Conservation (phyloP, 73 alveolate species). For the Breviolum minutum region DNA sequence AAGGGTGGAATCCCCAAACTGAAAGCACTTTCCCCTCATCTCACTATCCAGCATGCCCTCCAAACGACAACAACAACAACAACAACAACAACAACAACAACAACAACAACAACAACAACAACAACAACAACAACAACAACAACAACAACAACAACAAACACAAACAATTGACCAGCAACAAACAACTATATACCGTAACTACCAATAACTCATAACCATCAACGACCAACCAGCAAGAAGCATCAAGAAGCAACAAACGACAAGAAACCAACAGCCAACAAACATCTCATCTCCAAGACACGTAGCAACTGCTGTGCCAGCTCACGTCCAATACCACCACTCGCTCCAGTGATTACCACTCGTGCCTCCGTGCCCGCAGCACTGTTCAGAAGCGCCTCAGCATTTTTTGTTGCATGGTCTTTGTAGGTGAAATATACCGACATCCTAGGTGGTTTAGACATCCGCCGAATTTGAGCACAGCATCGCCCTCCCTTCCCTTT, state of each 20-base stretch:
- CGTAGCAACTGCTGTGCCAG: constrained; percentile 77
- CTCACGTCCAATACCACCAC: constrained; percentile 77
- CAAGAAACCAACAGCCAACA: background rate
- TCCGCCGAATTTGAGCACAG: background rate
- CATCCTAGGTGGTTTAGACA: background rate
- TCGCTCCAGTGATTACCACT: constrained; percentile 83
- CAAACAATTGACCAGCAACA: background rate
- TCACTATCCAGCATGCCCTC: no score
- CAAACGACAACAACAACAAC: no score
- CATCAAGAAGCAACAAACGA: background rate
- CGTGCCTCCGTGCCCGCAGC: constrained; percentile 78
- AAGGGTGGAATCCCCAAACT: no score
- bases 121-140: no score
- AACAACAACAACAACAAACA: no score
- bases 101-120: no score
- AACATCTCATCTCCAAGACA: background rate
- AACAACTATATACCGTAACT: background rate
- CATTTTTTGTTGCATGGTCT: background rate
- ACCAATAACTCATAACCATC: no score
- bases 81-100: no score
- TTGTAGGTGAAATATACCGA: background rate
- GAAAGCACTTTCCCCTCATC: no score
- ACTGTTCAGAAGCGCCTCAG: constrained; percentile 7
- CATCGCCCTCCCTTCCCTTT: no score
- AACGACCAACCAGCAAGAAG: no score